phyloP scores from a whole-genome alignment of 2,329 filamentous ascomycete genomes.

The Fusarium ambrosium region DNA sequence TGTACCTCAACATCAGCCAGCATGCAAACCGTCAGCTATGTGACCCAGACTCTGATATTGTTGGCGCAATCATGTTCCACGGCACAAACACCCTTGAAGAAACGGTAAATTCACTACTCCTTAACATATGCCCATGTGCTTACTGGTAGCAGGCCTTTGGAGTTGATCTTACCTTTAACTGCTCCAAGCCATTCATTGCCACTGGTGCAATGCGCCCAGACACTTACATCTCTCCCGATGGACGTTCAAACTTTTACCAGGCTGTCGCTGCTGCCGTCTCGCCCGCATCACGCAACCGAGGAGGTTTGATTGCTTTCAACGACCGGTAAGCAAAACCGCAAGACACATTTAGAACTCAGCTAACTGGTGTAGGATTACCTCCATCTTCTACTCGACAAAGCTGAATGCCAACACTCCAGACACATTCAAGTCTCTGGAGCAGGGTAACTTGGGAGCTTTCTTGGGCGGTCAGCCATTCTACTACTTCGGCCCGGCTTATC shows the following conservation, averaged over 20 bases:
- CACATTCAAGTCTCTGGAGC: conserved; percentile 68
- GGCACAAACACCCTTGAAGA: conserved; percentile 72
- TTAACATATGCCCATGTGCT: not conserved
- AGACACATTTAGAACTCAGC: not conserved
- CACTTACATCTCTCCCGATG: conserved; percentile 31
- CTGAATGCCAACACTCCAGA: conserved; percentile 72
- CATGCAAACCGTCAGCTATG: conserved; percentile 51
- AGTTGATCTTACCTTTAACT: conserved; percentile 33
- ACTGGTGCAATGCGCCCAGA: conserved; percentile 29
- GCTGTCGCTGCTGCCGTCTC: conserved; percentile 20
- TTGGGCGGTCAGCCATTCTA: conserved; percentile 67
- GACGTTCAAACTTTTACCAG: conserved; percentile 35
- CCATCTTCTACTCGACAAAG: conserved; percentile 69
- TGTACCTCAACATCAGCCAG: conserved; percentile 51
- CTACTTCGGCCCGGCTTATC: conserved; percentile 62
- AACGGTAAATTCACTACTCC: conserved; percentile 47
- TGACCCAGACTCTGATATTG: conserved; percentile 47
- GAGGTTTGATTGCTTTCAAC: conserved; percentile 69
- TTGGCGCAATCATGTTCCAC: conserved; percentile 47
- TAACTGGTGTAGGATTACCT: conserved; percentile 49
- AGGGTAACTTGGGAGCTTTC: conserved; percentile 54
- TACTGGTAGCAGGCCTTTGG: conserved; percentile 16
- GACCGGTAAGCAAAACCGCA: conserved; percentile 58
- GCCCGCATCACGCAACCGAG: conserved; percentile 54
- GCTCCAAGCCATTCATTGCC: conserved; percentile 37